Evolutionary conservation across 805 yeast species (phyloP).

Genomic region (Kazachstania viticola): DNA sequence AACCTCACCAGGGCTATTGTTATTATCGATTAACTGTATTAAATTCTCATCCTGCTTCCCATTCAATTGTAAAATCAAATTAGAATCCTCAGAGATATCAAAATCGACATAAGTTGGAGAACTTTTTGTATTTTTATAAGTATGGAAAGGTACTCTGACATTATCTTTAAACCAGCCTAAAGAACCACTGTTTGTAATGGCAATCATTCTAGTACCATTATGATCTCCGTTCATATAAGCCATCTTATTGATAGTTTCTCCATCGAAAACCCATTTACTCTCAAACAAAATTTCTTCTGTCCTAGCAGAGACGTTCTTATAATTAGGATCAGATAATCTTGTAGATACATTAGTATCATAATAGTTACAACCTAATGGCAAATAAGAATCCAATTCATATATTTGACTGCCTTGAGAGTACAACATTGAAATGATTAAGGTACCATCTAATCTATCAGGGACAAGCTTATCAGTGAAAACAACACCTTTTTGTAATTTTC

Average conservation of each 20-base stretch:
- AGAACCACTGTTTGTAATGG: constrained; percentile 21
- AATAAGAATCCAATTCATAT: constrained; percentile 16
- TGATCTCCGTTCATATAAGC: too few species aligned
- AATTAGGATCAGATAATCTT: constrained; percentile 28
- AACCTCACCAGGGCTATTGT: constrained; percentile 14
- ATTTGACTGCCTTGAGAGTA: constrained; percentile 21
- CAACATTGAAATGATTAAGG: constrained; percentile 14
- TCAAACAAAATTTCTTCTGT: constrained; percentile 9
- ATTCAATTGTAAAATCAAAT: constrained; percentile 13
- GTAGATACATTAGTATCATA: too few species aligned
- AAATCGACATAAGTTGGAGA: constrained; percentile 8
- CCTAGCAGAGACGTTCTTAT: constrained; percentile 20
- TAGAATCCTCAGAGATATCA: constrained; percentile 13
- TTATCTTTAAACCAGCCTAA: constrained; percentile 24
- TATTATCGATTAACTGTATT: constrained; percentile 15
- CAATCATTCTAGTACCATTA: too few species aligned
- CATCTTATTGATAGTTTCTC: constrained; percentile 19
- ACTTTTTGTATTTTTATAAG: neutral
- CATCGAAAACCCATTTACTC: constrained; percentile 19
- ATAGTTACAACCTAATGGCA: constrained; percentile 21
- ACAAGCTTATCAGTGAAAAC: constrained; percentile 16
- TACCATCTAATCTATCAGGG: constrained; percentile 20
- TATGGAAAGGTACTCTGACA: constrained; percentile 12
- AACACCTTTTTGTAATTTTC: constrained; percentile 13
- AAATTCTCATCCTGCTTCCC: constrained; percentile 1